These are phyloP conservation scores for Discostella stelligeroides DNA, from an alignment of 108 stramenopile species.

Conservation along the genomic window DNA sequence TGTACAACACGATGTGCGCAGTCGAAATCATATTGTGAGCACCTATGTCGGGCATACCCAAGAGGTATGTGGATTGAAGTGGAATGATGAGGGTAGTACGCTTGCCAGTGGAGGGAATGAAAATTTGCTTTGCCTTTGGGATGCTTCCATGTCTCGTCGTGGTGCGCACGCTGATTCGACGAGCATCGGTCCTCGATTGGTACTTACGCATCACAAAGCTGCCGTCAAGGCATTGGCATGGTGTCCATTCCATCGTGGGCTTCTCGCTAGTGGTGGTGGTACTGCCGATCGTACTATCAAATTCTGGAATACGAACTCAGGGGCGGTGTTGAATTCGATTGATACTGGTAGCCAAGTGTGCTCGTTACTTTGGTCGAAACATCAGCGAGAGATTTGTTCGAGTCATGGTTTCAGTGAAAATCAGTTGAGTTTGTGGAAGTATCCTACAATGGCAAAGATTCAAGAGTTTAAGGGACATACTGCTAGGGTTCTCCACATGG, in stretches of 20 bases:
- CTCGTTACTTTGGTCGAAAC: slow-evolving; percentile 93
- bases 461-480: slow-evolving; percentile 97
- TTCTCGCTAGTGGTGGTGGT: slow-evolving; percentile 96
- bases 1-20: slow-evolving; percentile 94
- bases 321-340: slow-evolving; percentile 93
- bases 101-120: slow-evolving; percentile 99
- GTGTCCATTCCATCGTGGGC: slow-evolving; percentile 96
- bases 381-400: slow-evolving; percentile 95
- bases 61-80: slow-evolving; percentile 87
- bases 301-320: slow-evolving; percentile 98
- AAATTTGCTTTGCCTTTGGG: slow-evolving; percentile 97
- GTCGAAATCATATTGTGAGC: slow-evolving; percentile 62
- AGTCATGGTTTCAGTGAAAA: slow-evolving; percentile 98
- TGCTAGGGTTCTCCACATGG: slow-evolving; percentile 94
- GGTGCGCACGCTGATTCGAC: slow-evolving; percentile 16
- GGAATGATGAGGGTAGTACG: slow-evolving; percentile 91
- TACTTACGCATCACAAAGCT: slow-evolving; percentile 89
- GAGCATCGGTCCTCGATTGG: slow-evolving; percentile 68
- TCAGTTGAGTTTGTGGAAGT: slow-evolving; percentile 96
- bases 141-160: slow-evolving; percentile 75
- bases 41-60: slow-evolving; percentile 76
- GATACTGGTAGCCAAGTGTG: slow-evolving; percentile 99
- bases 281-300: slow-evolving; percentile 99
- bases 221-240: slow-evolving; percentile 99
- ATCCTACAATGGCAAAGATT: slow-evolving; percentile 94